phyloP scores from a whole-genome alignment of 1,284 basidiomycete species.

The Golubevia pallescens region DNA sequence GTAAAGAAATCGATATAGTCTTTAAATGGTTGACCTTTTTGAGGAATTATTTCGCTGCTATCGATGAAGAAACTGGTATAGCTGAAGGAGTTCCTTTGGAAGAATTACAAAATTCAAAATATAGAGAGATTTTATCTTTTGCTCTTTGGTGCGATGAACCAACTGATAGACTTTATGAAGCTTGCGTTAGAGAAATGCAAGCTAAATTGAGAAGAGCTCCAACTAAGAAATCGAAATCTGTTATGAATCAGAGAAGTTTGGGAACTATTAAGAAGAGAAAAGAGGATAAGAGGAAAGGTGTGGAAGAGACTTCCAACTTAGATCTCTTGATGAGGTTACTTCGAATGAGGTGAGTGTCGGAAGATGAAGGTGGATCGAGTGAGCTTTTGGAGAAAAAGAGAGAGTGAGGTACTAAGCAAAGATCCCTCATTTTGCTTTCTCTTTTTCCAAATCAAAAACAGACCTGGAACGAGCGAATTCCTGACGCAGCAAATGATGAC shows the following conservation, averaged over 20 bases:
- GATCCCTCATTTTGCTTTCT: conserved; percentile 4
- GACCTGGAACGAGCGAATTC: conserved; percentile 15
- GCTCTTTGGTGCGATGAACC: conserved; percentile 68
- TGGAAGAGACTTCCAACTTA: conserved; percentile 14
- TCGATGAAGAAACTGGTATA: conserved; percentile 79
- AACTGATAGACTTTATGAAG: conserved; percentile 23
- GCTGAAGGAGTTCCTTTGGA: conserved; percentile 74
- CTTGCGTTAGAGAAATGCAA: conserved; percentile 89
- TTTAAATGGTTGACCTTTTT: conserved; percentile 81
- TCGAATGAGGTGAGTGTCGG: conserved; percentile 4
- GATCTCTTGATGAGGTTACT: conserved; percentile 1
- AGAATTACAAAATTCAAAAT: conserved; percentile 92
- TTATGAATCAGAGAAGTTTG: conserved; percentile 82
- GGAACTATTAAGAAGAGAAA: conserved; percentile 96
- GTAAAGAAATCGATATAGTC: conserved; percentile 96
- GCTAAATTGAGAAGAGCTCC: conserved; percentile 76
- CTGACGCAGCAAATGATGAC: conserved; percentile 19
- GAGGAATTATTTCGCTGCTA: conserved; percentile 92
- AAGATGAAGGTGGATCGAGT: no score
- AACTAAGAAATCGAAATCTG: conserved; percentile 62
- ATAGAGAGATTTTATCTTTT: conserved; percentile 70
- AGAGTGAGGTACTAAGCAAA: not conserved
- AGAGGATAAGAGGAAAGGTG: conserved; percentile 79
- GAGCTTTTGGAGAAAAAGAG: no score
- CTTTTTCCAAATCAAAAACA: conserved; percentile 11